Percentiles rank a stretch among this genome's conserved stretches.
phyloP scores from a whole-genome alignment of 257 asterid species.

The Euphrasia confusa region DNA sequence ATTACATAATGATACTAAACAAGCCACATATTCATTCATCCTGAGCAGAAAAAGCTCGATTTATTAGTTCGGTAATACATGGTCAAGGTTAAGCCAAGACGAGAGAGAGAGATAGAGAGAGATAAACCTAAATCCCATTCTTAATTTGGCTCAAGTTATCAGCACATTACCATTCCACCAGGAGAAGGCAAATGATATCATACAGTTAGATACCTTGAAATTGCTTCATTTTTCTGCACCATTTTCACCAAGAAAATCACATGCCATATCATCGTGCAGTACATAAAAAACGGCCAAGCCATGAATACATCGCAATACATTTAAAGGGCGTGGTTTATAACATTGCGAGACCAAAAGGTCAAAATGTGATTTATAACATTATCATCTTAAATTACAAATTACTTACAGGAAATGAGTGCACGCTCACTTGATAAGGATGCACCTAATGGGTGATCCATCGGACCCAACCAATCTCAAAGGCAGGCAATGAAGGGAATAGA shows the following conservation, averaged over 20 bases:
- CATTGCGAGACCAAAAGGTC: too few relatives aligned
- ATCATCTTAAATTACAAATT: background rate
- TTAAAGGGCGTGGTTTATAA: too few relatives aligned
- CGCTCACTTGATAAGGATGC: constrained; percentile 77
- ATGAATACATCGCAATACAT: background rate
- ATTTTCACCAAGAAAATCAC: background rate
- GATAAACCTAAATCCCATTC: background rate
- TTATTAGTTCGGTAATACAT: background rate
- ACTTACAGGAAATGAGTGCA: background rate
- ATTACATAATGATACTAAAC: background rate
- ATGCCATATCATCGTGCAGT: background rate
- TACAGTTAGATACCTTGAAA: background rate
- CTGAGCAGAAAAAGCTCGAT: background rate
- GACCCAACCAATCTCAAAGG: constrained; percentile 86
- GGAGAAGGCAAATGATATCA: background rate
- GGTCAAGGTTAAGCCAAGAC: background rate
- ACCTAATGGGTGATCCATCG: constrained; percentile 94
- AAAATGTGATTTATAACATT: too few relatives aligned
- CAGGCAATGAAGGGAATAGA: constrained; percentile 75
- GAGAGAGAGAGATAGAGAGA: background rate
- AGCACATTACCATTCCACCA: background rate
- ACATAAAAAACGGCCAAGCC: background rate
- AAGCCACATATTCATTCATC: background rate
- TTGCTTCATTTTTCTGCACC: background rate
- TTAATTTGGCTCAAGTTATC: background rate